These are phyloP conservation scores for Acanthamoeba sp. DNA, from an alignment of 208 protist species.

Conservation along the genomic window DNA sequence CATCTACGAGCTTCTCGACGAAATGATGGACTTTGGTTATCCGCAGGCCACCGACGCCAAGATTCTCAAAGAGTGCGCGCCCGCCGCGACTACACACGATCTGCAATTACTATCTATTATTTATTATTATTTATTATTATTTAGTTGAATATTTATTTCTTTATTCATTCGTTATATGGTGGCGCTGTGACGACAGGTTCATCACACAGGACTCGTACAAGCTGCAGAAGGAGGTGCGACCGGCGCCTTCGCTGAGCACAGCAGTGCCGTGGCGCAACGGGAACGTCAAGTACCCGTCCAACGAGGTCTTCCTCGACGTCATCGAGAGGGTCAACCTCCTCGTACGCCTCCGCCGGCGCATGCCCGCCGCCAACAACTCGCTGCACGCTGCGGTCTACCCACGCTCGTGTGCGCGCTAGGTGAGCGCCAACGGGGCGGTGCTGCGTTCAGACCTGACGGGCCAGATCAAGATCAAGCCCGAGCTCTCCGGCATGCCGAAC, in stretches of 20 bases:
- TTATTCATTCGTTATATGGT: slow-evolving; percentile 59
- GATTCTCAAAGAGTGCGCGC: slow-evolving; percentile 88
- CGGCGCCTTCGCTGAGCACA: slow-evolving; percentile 87
- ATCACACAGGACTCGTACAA: slow-evolving; percentile 92
- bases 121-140: slow-evolving; percentile 32
- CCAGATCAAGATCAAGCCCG: slow-evolving; percentile 91
- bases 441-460: slow-evolving; percentile 94
- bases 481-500: slow-evolving; percentile 96
- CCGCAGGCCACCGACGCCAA: slow-evolving; percentile 92
- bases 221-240: slow-evolving; percentile 81
- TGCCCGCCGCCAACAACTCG: too few relatives aligned
- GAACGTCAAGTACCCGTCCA: slow-evolving; percentile 93
- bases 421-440: slow-evolving; percentile 88
- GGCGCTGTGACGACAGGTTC: slow-evolving; percentile 76
- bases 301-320: slow-evolving; percentile 96
- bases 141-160: not conserved
- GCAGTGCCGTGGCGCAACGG: slow-evolving; percentile 91
- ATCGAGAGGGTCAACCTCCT: slow-evolving; percentile 95
- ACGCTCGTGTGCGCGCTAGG: not conserved
- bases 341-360: slow-evolving; percentile 76
- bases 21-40: slow-evolving; percentile 98
- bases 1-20: slow-evolving; percentile 97
- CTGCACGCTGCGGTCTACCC: not conserved
- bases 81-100: too few relatives aligned
- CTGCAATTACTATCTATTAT: too few relatives aligned